These are phyloP conservation scores for Acarospora socialis DNA, from an alignment of 2,329 filamentous ascomycete genomes.

Conservation along the genomic window DNA sequence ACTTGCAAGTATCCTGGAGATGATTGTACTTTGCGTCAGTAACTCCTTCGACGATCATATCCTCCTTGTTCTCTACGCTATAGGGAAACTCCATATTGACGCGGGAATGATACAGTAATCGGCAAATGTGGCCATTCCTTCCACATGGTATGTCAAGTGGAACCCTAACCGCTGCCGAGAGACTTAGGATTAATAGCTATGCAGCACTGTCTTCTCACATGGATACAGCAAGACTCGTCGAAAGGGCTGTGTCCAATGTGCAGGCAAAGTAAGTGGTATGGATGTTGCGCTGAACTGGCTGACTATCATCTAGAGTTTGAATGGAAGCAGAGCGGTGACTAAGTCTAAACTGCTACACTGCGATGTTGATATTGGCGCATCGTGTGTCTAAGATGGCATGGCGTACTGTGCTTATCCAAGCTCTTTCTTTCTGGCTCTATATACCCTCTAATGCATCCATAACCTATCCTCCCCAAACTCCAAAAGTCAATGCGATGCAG, in stretches of 20 bases:
- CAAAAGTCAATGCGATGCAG: too few relatives aligned
- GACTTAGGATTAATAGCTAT: constrained; percentile 5
- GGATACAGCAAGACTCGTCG: constrained; percentile 89
- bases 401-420: too few relatives aligned
- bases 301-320: constrained; percentile 32
- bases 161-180: not conserved
- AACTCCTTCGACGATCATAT: not conserved
- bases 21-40: constrained; percentile 77
- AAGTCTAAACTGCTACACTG: too few relatives aligned
- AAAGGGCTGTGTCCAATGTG: constrained; percentile 97
- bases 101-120: too few relatives aligned
- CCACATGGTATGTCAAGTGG: constrained; percentile 57
- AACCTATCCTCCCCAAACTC: not conserved
- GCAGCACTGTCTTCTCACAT: constrained; percentile 87
- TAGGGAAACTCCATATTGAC: constrained; percentile 3
- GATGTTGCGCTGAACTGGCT: not conserved
- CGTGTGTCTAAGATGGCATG: too few relatives aligned
- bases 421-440: not conserved
- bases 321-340: constrained; percentile 33
- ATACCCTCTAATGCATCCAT: not conserved
- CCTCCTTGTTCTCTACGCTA: constrained; percentile 2
- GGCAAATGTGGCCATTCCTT: constrained; percentile 97
- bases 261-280: constrained; percentile 55
- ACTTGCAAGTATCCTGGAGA: constrained; percentile 97
- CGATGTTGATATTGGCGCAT: too few relatives aligned